Evolutionary conservation across 768 basidiomycete species (phyloP).

Genomic region (Boletus tomentosulus): DNA sequence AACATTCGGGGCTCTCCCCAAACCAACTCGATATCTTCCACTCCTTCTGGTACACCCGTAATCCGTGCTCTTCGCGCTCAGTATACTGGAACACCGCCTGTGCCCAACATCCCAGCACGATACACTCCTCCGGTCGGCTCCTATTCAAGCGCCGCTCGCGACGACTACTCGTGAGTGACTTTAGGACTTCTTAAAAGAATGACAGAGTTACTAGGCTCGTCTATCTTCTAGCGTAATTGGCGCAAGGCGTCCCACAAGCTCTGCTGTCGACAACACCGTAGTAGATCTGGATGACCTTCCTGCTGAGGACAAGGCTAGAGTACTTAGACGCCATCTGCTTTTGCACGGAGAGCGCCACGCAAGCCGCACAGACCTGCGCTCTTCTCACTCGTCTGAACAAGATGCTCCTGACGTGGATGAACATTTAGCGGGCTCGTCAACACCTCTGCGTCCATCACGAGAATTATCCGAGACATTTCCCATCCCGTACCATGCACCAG

Average conservation of each 20-base stretch:
- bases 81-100: conserved; percentile 54
- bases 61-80: conserved; percentile 61
- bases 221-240: conserved; percentile 36
- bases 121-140: conserved; percentile 44
- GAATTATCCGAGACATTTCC: conserved; percentile 73
- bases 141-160: conserved; percentile 4
- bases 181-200: background rate
- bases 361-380: conserved; percentile 21
- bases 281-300: conserved; percentile 58
- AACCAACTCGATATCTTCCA: conserved; percentile 19
- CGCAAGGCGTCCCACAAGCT: conserved; percentile 32
- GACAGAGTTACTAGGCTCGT: conserved; percentile 17
- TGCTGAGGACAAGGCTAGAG: conserved; percentile 79
- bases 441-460: conserved; percentile 25
- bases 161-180: conserved; percentile 7
- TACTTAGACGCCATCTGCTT: conserved; percentile 78
- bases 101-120: conserved; percentile 50
- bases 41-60: conserved; percentile 58
- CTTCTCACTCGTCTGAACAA: conserved; percentile 22
- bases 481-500: conserved; percentile 82
- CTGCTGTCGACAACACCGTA: conserved; percentile 27
- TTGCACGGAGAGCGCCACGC: conserved; percentile 56
- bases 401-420: conserved; percentile 15
- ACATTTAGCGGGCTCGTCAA: conserved; percentile 22
- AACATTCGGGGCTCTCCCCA: conserved; percentile 36